Evolutionary conservation across 2,329 filamentous ascomycete species (phyloP).

Genomic region (Seiridium cupressi): DNA sequence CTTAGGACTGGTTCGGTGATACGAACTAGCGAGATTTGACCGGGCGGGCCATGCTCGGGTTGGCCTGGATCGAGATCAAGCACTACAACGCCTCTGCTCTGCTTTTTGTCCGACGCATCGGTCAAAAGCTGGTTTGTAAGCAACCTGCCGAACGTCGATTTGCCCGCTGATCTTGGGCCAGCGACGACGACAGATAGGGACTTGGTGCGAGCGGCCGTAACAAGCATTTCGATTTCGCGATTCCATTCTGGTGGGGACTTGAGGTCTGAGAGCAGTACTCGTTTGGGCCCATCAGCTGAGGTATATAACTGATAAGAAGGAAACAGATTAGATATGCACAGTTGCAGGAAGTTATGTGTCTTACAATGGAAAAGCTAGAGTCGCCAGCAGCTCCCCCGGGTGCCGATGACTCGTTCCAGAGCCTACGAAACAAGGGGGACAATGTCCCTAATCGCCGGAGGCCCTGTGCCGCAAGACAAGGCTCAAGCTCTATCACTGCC

Average conservation of each 20-base stretch:
- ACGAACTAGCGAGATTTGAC: constrained; percentile 66
- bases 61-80: constrained; percentile 78
- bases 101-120: constrained; percentile 19
- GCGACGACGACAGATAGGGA: constrained; percentile 55
- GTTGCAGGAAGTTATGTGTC: constrained; percentile 11
- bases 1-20: constrained; percentile 62
- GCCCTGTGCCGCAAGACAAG: constrained; percentile 46
- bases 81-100: constrained; percentile 44
- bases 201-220: constrained; percentile 30
- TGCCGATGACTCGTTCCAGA: constrained; percentile 57
- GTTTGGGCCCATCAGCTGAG: constrained; percentile 50
- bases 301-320: constrained; percentile 45
- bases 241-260: constrained; percentile 61
- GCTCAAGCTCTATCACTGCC: constrained; percentile 52
- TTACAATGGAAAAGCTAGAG: constrained; percentile 50
- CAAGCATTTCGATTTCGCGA: constrained; percentile 50
- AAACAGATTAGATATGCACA: neutral
- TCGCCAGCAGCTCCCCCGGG: constrained; percentile 11
- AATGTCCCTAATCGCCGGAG: constrained; percentile 56
- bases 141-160: constrained; percentile 70
- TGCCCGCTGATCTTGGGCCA: constrained; percentile 71
- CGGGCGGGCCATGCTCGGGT: constrained; percentile 70
- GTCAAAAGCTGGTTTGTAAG: constrained; percentile 68
- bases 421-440: constrained; percentile 63
- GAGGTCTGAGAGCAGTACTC: constrained; percentile 50